Conservation (phyloP, 306 rosid species). For the Inga leiocalycina region DNA sequence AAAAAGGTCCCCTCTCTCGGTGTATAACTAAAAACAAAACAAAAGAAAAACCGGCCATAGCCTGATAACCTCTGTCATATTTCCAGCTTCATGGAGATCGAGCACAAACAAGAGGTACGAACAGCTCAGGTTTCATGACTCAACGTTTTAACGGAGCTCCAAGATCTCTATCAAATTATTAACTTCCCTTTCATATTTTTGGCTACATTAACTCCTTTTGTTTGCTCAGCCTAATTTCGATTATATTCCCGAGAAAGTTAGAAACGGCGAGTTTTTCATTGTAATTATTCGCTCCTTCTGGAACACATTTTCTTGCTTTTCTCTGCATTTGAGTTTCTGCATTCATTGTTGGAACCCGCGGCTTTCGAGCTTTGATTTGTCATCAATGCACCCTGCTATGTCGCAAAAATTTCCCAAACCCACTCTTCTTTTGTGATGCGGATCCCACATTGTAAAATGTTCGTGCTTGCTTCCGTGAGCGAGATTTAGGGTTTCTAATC, state of each 20-base stretch:
- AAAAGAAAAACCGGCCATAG: slow-evolving; percentile 25
- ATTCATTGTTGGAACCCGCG: slow-evolving; percentile 14
- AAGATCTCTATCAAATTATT: slow-evolving; percentile 37
- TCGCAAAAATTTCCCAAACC: slow-evolving; percentile 35
- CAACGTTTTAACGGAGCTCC: slow-evolving; percentile 18
- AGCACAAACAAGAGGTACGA: slow-evolving; percentile 32
- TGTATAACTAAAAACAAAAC: not conserved
- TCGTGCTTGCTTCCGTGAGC: slow-evolving; percentile 38
- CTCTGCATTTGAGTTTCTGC: slow-evolving; percentile 11
- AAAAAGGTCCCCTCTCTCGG: not conserved
- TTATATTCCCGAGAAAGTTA: slow-evolving; percentile 33
- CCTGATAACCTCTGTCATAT: slow-evolving; percentile 31
- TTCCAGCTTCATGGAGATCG: slow-evolving; percentile 48
- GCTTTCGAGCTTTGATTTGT: slow-evolving; percentile 46
- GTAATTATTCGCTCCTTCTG: not conserved
- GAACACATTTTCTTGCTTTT: slow-evolving; percentile 12
- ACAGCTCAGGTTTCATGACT: slow-evolving; percentile 35
- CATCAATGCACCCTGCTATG: slow-evolving; percentile 43
- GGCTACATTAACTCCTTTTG: slow-evolving; percentile 6
- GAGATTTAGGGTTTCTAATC: slow-evolving; percentile 63
- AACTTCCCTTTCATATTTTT: not conserved
- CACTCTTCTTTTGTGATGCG: slow-evolving; percentile 5
- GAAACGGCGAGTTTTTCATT: slow-evolving; percentile 20
- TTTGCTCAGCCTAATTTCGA: not conserved
- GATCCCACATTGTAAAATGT: slow-evolving; percentile 22